Base-by-base conservation (phyloP, 139 green algal species). In the Chlorella sorokiniana region DNA sequence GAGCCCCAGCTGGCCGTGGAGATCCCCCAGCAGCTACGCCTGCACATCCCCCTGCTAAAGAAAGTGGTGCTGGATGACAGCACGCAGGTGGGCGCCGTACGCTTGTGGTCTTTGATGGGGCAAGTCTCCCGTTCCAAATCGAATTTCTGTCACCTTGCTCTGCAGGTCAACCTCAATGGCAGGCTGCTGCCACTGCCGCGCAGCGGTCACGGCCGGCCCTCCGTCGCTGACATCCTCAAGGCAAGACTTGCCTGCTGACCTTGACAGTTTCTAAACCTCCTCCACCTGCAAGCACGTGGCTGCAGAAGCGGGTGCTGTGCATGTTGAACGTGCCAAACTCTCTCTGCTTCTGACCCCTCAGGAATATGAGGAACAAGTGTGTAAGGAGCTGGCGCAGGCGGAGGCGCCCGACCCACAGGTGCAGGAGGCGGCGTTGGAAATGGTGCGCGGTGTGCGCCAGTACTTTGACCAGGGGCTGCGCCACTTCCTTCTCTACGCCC, bases 401-500 rank as follows among this genome's bases (percentile, higher is more conserved):
- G n/a, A 40, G 68, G 41, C 8, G 20, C 40, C 23, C 16, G 23
- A 3, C 5, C 23, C 45, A 71, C 79, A 94, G 85, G 67, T 94
- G 37, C 83, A 84, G 1, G 59, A 83, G 14, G 92, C 73, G 27
- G 73, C 40, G 35, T 33, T 33, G 0, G 73, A 79, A 37, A 69
- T 79, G 51, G 51, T 79, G 52, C n/a, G 31, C 9, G 73, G 93
- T 38, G 69, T 98, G 67, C 84, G 87, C 27, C 79, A 74, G 10
- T 98, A 98, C 83, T 98, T 98, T 86, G 93, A 98, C 87, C 94
- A 94, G 76, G 76, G 88, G 5, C 86, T 97, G 40, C 71, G 79
- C 27, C 85, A 93, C 52, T 85, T 92, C 52, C 88, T 98, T 62
- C 91, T 98, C 9, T 98, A 97, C 89, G 73, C 83, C 10, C 67